Base-by-base conservation (phyloP, 78 protist species). In the Dictyostelium brefeldianum region DNA sequence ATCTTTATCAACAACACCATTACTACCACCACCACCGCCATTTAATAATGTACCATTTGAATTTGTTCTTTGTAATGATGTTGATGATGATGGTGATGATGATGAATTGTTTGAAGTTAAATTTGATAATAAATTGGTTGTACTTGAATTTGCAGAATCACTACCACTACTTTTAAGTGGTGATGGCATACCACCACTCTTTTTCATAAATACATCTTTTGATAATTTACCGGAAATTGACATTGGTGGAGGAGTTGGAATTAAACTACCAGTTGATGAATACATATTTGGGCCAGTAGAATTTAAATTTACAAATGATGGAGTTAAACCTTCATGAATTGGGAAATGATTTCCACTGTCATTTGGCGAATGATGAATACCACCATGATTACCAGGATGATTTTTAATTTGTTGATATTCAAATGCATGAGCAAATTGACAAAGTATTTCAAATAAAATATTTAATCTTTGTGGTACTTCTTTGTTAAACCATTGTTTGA, bases 381-480 rank as follows among this genome's bases (percentile, higher is more conserved):
- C 10, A 59, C 25, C 22, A 17, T 4, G 43, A 31, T 27, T 31
- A 22, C 50, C 25, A 15, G 29, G 5, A 41, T 11, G 4, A n/a
- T 48, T 25, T 50, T 54, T 64, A 48, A 64, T 41, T 14, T 22
- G 79, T 54, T 59, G 78, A 22, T 87, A 87, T 73, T 87, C 93
- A 29, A 87, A 87, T 15, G 84, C 79, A 31, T n/a, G 31, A 12
- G 51, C 20, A 27, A 80, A 50, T 5, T 64, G 48, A 11, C 56
- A 79, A 3, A 87, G 12, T 25, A 87, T 8, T 2, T 74, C 54
- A 15, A 87, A 87, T 50, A 87, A 14, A 9, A 64, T 50, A 36
- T 74, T 87, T 18, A 87, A 54, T 59, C 93, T 56, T 54, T 87
- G 93, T 25, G 93, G 84, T 14, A 87, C 79, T 31, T 87, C 93